Conservation (phyloP, 257 asterid genomes). For the Solanum bukasovii region DNA sequence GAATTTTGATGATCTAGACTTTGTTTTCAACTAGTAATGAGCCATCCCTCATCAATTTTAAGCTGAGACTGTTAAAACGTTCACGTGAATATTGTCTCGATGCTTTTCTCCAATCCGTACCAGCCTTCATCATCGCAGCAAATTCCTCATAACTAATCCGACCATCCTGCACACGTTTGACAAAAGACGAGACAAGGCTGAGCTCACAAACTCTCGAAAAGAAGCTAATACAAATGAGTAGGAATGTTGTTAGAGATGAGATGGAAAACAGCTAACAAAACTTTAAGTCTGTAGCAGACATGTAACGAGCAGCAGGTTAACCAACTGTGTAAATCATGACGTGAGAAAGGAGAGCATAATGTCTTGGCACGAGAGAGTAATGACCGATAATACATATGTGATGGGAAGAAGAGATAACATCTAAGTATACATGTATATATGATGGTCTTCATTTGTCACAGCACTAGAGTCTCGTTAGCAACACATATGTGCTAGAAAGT, state of each 20-base stretch:
- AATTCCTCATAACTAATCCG: slow-evolving; percentile 73
- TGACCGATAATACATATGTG: background rate
- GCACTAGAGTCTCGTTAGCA: background rate
- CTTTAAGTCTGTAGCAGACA: background rate
- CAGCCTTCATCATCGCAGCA: slow-evolving; percentile 76
- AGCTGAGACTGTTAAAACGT: slow-evolving; percentile 63
- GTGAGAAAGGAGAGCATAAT: background rate
- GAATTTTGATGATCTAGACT: slow-evolving; percentile 2
- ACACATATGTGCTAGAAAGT: background rate
- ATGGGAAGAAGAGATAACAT: background rate
- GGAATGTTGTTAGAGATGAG: background rate
- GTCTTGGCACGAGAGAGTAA: background rate
- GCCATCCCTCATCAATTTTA: slow-evolving; percentile 55
- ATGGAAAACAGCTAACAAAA: background rate
- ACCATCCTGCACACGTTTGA: slow-evolving; percentile 47
- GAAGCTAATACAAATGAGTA: background rate
- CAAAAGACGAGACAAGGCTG: background rate
- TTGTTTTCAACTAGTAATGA: slow-evolving; percentile 41
- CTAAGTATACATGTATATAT: background rate
- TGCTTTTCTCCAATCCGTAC: slow-evolving; percentile 85
- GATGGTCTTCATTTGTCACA: background rate
- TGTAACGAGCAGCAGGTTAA: background rate
- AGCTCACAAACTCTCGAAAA: background rate
- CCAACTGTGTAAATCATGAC: background rate
- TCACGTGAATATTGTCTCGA: slow-evolving; percentile 66